phyloP scores from a whole-genome alignment of 2,329 filamentous ascomycete genomes.

The Alternaria gaisen region DNA sequence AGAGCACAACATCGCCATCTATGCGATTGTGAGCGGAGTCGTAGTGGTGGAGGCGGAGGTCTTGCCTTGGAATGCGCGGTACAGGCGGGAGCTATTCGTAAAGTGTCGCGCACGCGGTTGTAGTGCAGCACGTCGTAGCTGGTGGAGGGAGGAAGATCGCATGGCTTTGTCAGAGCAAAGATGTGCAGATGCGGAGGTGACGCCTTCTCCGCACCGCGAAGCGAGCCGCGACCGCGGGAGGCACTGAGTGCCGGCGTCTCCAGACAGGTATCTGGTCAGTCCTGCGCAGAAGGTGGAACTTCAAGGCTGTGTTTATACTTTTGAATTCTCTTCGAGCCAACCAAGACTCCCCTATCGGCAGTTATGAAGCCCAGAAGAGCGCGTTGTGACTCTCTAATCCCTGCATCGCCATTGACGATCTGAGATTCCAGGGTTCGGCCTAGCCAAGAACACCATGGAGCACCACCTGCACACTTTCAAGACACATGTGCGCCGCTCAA shows the following conservation, averaged over 20 bases:
- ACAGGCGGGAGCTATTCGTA: slow-evolving; percentile 25
- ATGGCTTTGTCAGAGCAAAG: slow-evolving; percentile 30
- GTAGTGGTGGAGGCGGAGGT: neutral
- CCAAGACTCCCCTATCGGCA: no score
- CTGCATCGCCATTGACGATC: slow-evolving; percentile 28
- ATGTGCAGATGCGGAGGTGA: slow-evolving; percentile 25
- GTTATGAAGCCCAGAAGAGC: neutral
- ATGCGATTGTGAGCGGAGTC: slow-evolving; percentile 24
- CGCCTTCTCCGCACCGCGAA: slow-evolving; percentile 17
- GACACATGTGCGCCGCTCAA: neutral
- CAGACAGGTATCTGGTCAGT: no score
- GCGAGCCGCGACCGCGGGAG: slow-evolving; percentile 3
- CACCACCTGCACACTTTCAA: slow-evolving; percentile 18
- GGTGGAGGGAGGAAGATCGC: slow-evolving; percentile 19
- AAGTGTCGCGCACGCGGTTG: slow-evolving; percentile 25
- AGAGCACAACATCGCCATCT: slow-evolving; percentile 54
- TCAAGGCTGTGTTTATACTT: no score
- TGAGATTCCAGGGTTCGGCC: slow-evolving; percentile 18
- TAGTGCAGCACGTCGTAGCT: slow-evolving; percentile 4
- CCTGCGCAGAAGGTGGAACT: no score
- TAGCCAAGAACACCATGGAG: slow-evolving; percentile 28
- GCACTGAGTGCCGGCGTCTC: no score
- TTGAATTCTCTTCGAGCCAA: accelerated
- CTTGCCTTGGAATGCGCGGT: slow-evolving; percentile 44
- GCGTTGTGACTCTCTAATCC: slow-evolving; percentile 1